Conservation (phyloP, 495 filamentous ascomycete species). For the Letharia columbiana region DNA sequence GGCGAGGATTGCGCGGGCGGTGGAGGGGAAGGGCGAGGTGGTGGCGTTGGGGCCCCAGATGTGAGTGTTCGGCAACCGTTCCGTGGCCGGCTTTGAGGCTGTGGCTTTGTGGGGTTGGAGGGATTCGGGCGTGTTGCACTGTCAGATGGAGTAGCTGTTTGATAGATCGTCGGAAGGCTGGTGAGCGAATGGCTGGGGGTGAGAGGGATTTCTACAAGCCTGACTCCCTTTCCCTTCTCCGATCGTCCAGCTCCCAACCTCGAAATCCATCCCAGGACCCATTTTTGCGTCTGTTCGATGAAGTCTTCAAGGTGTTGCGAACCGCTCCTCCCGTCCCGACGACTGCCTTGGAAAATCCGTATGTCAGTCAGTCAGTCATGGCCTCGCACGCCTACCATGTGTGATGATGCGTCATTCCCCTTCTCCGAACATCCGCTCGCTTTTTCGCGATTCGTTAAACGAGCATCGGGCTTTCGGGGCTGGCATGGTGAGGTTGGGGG, state of each 20-base stretch:
- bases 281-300: neutral
- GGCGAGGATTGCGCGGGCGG: neutral
- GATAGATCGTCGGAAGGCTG: neutral
- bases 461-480: too few species aligned
- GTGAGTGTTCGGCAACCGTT: neutral
- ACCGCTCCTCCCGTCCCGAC: neutral
- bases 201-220: neutral
- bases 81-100: neutral
- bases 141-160: neutral
- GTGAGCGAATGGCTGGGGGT: neutral
- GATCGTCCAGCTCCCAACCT: neutral
- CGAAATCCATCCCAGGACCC: neutral
- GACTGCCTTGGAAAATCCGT: neutral
- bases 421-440: too few species aligned
- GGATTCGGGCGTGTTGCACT: neutral
- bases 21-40: neutral
- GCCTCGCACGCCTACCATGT: neutral
- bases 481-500: too few species aligned
- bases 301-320: neutral
- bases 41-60: neutral
- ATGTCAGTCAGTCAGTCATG: neutral
- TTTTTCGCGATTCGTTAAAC: neutral
- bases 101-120: too few species aligned
- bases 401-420: neutral
- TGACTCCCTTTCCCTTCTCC: neutral